Evolutionary conservation across 805 yeast species (phyloP), one percentile per base, ranked within the genome.

Genomic region (Candida palmyrensis): DNA sequence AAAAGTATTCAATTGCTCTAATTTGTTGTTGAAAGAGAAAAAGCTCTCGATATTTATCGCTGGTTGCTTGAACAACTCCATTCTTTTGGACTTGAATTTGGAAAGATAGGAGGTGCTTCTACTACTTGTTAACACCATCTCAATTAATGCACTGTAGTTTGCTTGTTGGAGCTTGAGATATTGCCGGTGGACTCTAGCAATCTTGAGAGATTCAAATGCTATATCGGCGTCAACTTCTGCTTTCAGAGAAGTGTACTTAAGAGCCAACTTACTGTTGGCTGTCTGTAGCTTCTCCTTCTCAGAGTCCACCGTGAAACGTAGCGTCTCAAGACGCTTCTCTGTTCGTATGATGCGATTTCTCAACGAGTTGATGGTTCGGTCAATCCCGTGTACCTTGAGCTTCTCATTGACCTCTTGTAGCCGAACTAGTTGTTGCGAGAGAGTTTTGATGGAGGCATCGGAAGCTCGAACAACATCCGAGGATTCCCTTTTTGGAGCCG

Each of bases 1-100:
- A 34, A 52, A 56, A 30, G 45, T 51, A 32, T 56, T 56, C 14
- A 56, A 41, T 6, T 58, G 63, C 5, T 60, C 40, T 2, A 53
- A 41, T 19, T 40, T 41, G 15, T 41, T 43, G 30, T 51, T 58
- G 35, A 49, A 43, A n/a, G 42, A 43, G 27, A 58, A 44, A 33
- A 64, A 58, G 15, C 51, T 45, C 8, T 46, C 36, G 3, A 62
- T 35, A 13, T 38, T 44, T 6, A 62, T 41, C 2, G 62, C 45
- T 1, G 60, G 62, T 33, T 53, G 60, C 29, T 45, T 33, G 39
- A 38, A 53, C 29, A 59, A 49, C 14, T 36, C 28, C 13, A 36
- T 42, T 16, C 29, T 37, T 17, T 13, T 19, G 10, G 24, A 27
- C 20, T 29, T 25, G 21, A 30, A 12, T 24, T 31, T 36, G 10